Evolutionary conservation across 352 stramenopile genomes (phyloP).

Genomic region (Phytopythium vexans): DNA sequence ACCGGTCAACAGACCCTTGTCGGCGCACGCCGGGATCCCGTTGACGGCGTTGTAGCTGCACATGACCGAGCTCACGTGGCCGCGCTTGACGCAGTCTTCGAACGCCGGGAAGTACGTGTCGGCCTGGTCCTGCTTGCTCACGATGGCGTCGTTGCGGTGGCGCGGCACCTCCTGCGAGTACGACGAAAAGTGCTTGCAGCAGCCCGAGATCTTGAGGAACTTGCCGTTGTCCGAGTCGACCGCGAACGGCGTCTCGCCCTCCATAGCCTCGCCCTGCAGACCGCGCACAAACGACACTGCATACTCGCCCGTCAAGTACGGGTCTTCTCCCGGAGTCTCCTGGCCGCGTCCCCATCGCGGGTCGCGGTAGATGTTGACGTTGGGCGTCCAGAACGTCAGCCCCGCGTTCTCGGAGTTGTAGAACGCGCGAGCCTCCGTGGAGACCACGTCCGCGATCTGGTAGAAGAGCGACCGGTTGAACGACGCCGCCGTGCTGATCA

Average conservation of each 20-base stretch:
- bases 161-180: constrained; percentile 84
- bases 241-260: constrained; percentile 6
- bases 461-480: constrained; percentile 89
- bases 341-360: constrained; percentile 90
- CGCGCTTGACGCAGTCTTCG: constrained; percentile 76
- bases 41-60: constrained; percentile 96
- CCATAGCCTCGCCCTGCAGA: constrained; percentile 67
- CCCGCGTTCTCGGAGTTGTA: constrained; percentile 74
- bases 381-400: constrained; percentile 92
- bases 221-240: constrained; percentile 3
- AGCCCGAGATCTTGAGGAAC: constrained; percentile 80
- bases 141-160: constrained; percentile 85
- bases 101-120: constrained; percentile 91
- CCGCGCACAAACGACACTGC: constrained; percentile 79
- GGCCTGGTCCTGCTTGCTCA: constrained; percentile 83
- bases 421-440: constrained; percentile 78
- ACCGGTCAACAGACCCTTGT: constrained; percentile 74
- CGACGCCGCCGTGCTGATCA: constrained; percentile 67
- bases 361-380: constrained; percentile 93
- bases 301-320: constrained; percentile 83
- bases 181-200: constrained; percentile 92
- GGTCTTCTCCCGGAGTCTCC: constrained; percentile 91
- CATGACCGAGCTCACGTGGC: constrained; percentile 86
- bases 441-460: constrained; percentile 70
- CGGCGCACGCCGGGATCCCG: constrained; percentile 87